Evolutionary conservation across 2,329 filamentous ascomycete species (phyloP).

Genomic region (Hypocrella siamensis): DNA sequence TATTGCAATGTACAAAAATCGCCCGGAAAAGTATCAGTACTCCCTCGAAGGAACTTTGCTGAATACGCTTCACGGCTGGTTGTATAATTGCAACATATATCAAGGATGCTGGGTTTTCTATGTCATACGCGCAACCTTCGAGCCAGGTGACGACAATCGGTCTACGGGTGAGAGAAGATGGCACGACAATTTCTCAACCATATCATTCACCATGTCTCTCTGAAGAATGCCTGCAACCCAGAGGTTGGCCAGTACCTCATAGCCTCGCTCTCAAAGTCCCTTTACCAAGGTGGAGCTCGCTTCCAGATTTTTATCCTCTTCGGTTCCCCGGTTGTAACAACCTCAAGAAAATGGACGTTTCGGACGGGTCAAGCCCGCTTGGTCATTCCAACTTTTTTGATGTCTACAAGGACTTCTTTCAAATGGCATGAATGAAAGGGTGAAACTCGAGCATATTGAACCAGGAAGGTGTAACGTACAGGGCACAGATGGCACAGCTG

Average conservation of each 20-base stretch:
- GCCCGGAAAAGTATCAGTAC: no score
- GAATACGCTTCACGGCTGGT: no score
- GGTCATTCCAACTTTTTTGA: no score
- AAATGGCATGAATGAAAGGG: no score
- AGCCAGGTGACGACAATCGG: background rate
- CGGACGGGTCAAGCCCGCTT: no score
- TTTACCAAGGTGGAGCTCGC: background rate
- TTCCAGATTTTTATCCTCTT: background rate
- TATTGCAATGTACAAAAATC: no score
- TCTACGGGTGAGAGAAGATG: background rate
- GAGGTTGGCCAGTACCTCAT: background rate
- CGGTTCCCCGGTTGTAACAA: background rate
- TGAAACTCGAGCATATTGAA: no score
- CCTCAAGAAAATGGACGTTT: background rate
- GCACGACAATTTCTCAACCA: background rate
- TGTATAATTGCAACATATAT: conserved; percentile 4
- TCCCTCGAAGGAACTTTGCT: no score
- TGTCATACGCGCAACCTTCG: background rate
- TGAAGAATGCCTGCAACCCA: background rate
- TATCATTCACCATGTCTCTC: background rate
- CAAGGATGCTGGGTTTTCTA: background rate
- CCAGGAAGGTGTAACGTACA: no score
- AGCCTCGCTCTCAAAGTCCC: background rate
- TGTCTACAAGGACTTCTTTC: no score
- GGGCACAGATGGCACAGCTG: no score